Base-by-base conservation (phyloP, 2,329 filamentous ascomycete genomes). In the Penicillium aurantiogriseum region DNA sequence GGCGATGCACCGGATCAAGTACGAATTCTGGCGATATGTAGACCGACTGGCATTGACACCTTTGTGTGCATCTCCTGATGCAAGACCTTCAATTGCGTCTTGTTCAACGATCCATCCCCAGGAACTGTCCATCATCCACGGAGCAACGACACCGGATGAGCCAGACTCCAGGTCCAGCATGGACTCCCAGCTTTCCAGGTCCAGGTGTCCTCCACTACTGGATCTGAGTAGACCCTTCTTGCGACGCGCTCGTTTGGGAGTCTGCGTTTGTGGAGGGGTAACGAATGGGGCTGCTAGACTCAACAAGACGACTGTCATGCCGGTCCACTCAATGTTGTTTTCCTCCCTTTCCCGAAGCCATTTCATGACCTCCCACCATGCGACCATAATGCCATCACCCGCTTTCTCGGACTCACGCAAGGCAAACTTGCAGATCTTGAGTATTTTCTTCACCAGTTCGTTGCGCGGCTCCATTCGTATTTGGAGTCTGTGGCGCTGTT, bases 71-170 rank as follows among this genome's bases (percentile, higher is more conserved):
- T 62, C 51, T 19, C 31, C 31, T 17, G 54, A 39, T 39, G 57
- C 60, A 27, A 50, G 48, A 46, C 65, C 58, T 33, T 70, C 59
- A 40, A 73, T 69, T 49, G 78, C 72, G 38, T 83, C 80, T 58
- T 84, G 79, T 56, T 89, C 85, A 51, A 86, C 74, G 42, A 88
- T 80, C 89, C 89, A 92, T 39, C 85, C 80, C 90, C 90, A 93
- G 2, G 85, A 83, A 52, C 79, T 77, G 58, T 79, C 85, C 63
- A 85, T 82, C 76, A 88, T 77, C 76, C 79, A 79, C 35, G 75
- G 68, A 4, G 77, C 71, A 8, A 71, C 69, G 42, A 76, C 68
- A 47, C 77, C 71, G 36, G 73, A 68, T 25, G 73, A 69, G 29
- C 76, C 73, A 59, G 74, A 70, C 63, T 82, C 79, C 59, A 77